A percentile compares a stretch with the other conserved stretches of the same genome.
phyloP scores from a whole-genome alignment of 1,139 yeast genomes.

The Candida sp. region DNA sequence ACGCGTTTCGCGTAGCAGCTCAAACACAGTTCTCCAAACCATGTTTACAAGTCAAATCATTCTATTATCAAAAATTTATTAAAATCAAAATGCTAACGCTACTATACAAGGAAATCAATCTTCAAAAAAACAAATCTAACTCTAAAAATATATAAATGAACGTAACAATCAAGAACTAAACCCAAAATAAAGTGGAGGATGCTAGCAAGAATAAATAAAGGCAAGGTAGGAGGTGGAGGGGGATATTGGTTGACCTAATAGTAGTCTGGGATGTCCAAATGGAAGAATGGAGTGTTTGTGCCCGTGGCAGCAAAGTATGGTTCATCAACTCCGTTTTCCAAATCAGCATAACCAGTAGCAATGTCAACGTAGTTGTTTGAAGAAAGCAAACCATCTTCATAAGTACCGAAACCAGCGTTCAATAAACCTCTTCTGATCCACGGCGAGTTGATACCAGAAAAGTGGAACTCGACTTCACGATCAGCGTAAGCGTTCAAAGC shows the following conservation, averaged over 20 bases:
- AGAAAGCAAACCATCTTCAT: conserved; percentile 46
- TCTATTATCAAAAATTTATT: not conserved
- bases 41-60: too few species aligned
- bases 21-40: not conserved
- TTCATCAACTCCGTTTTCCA: conserved; percentile 30
- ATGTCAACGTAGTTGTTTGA: conserved; percentile 45
- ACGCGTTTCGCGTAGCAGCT: not conserved
- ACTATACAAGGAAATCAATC: not conserved
- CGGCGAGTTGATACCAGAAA: conserved; percentile 82
- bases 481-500: conserved; percentile 79
- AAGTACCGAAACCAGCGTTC: conserved; percentile 80
- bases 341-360: conserved; percentile 35
- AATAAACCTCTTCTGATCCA: conserved; percentile 85
- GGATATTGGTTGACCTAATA: not conserved
- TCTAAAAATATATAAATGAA: not conserved
- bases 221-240: too few species aligned
- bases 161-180: not conserved
- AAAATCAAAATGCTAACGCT: not conserved
- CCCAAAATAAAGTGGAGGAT: not conserved
- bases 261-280: conserved; percentile 83
- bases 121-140: not conserved
- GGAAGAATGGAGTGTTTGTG: conserved; percentile 86
- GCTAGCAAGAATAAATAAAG: not conserved
- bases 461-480: conserved; percentile 87
- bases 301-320: conserved; percentile 61